phyloP scores from a whole-genome alignment of 768 basidiomycete species.

The Boletus pseudo-olivaceus region DNA sequence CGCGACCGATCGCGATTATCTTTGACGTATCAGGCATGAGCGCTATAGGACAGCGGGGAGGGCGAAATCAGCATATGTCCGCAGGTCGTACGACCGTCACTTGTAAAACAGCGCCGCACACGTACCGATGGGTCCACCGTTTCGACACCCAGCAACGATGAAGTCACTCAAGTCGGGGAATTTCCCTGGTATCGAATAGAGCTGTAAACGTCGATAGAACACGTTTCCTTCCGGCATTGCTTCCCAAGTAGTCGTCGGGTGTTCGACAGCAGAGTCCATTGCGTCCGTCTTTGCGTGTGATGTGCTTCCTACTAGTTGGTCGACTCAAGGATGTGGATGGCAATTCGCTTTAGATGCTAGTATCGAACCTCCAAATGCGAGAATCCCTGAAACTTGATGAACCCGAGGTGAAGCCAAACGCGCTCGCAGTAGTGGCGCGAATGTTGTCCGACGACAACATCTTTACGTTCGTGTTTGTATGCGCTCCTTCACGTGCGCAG shows the following conservation, averaged over 20 bases:
- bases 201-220: slow-evolving; percentile 82
- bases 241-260: slow-evolving; percentile 85
- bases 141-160: slow-evolving; percentile 73
- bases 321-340: not conserved
- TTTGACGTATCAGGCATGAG: slow-evolving; percentile 84
- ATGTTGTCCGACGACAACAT: not conserved
- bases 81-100: not conserved
- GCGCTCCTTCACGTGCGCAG: too few species aligned
- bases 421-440: not conserved
- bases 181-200: slow-evolving; percentile 80
- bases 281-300: not conserved
- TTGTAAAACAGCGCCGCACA: not conserved
- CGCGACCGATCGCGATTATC: slow-evolving; percentile 65
- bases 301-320: not conserved
- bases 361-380: not conserved
- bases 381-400: not conserved
- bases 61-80: not conserved
- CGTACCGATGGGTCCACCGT: slow-evolving; percentile 88
- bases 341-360: not conserved
- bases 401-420: not conserved
- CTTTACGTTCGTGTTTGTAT: too few species aligned
- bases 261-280: slow-evolving; percentile 48
- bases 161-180: slow-evolving; percentile 77
- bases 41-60: slow-evolving; percentile 43
- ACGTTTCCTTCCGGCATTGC: slow-evolving; percentile 83